Conservation (phyloP, 1,284 basidiomycete species). For the Ceratobasidium papillatum region DNA sequence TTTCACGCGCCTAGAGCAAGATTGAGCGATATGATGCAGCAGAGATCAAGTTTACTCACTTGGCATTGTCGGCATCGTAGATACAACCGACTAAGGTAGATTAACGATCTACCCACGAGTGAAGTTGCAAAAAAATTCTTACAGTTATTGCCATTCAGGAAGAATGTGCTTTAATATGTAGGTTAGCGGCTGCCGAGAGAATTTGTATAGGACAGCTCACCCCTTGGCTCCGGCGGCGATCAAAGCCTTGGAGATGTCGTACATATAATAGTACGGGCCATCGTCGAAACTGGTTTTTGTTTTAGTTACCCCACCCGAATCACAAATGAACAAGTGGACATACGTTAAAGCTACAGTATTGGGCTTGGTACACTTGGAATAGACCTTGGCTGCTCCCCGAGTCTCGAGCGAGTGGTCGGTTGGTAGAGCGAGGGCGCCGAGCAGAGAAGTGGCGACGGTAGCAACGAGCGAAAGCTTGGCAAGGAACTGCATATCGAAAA, state of each 20-base stretch:
- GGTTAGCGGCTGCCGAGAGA: background rate
- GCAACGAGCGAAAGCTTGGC: conserved; percentile 33
- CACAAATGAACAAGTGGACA: background rate
- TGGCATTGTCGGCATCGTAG: conserved; percentile 40
- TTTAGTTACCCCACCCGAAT: background rate
- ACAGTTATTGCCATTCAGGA: conserved; percentile 35
- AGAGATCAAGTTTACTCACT: background rate
- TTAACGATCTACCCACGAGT: background rate
- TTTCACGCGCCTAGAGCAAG: conserved; percentile 18
- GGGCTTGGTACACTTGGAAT: conserved; percentile 39
- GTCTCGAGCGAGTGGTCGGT: conserved; percentile 2
- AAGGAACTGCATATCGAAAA: conserved; percentile 33
- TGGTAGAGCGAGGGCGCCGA: conserved; percentile 27
- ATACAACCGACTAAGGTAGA: conserved; percentile 34
- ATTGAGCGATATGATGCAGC: background rate
- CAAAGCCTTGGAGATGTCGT: conserved; percentile 34
- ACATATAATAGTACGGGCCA: conserved; percentile 41
- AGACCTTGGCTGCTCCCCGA: conserved; percentile 30
- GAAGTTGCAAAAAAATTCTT: background rate
- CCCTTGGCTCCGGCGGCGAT: conserved; percentile 42
- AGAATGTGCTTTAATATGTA: background rate
- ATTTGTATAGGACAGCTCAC: background rate
- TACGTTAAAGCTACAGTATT: conserved; percentile 44
- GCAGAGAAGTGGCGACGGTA: conserved; percentile 1
- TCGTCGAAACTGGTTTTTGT: conserved; percentile 41